Percentiles rank a stretch among this genome's conserved stretches.
phyloP scores from a whole-genome alignment of 805 yeast genomes.

The Jamesozyma jinghongensis region DNA sequence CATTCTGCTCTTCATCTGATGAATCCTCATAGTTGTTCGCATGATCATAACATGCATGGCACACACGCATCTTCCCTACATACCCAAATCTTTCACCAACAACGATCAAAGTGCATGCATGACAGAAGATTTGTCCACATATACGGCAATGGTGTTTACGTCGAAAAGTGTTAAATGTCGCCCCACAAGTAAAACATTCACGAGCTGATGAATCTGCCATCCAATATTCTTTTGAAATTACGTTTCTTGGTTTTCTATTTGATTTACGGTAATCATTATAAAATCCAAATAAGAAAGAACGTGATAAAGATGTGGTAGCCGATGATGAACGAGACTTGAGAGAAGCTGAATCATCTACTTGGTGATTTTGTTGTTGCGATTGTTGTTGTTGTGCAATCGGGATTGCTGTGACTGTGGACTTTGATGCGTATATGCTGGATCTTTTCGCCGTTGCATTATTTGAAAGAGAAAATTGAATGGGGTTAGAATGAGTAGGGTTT shows the following conservation, averaged over 20 bases:
- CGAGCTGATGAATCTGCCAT: slow-evolving; percentile 89
- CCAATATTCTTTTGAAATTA: slow-evolving; percentile 70
- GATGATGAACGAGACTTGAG: slow-evolving; percentile 34
- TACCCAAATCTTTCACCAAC: slow-evolving; percentile 55
- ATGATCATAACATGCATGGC: slow-evolving; percentile 58
- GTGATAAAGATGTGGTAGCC: slow-evolving; percentile 35
- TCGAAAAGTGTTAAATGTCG: slow-evolving; percentile 73
- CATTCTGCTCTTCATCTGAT: slow-evolving; percentile 45
- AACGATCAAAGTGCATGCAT: slow-evolving; percentile 66
- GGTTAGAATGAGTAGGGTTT: background rate
- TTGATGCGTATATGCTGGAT: slow-evolving; percentile 29
- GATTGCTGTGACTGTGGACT: slow-evolving; percentile 28
- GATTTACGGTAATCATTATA: slow-evolving; percentile 24
- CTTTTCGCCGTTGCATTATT: slow-evolving; percentile 24
- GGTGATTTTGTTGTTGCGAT: slow-evolving; percentile 13
- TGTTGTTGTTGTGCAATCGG: slow-evolving; percentile 22
- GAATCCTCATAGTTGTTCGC: slow-evolving; percentile 63
- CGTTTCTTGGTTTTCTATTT: slow-evolving; percentile 14
- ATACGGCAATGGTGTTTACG: slow-evolving; percentile 92
- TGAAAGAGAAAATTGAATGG: slow-evolving; percentile 18
- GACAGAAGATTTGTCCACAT: slow-evolving; percentile 93
- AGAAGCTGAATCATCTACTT: slow-evolving; percentile 32
- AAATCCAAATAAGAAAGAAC: slow-evolving; percentile 35
- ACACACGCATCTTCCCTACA: slow-evolving; percentile 65
- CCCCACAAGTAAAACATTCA: slow-evolving; percentile 78